Base-by-base conservation (phyloP, 1,284 basidiomycete species). In the Boletus nobilissimus region DNA sequence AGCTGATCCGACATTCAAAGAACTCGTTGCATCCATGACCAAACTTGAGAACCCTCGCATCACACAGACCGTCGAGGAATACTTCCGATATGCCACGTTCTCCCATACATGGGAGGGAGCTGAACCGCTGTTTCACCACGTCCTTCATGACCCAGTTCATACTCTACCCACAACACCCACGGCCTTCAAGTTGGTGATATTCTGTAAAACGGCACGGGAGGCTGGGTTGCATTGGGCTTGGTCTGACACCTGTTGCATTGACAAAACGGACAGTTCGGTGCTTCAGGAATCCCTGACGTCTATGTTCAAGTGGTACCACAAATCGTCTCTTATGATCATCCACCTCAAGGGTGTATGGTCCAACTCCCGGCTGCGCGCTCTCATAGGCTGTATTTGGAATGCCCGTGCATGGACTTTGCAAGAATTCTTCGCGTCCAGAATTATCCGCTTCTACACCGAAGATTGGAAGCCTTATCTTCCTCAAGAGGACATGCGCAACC, bases 51-150 rank as follows among this genome's bases (percentile, higher is more conserved):
- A 38, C 22, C 4, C 54, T 48, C 69, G 40, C 11, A 66, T 77
- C 38, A 38, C 9, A 2, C n/a, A 34, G 14, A 29, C 14, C 3
- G 76, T 77, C 4, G 11, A 57, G 24, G 36, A 57, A n/a, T 76
- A 43, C n/a, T 76, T 57, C 40, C 46, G 60, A 63, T 77, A 73
- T 9, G 64, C n/a, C 26, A 77, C 39, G 38, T 57, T 77, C 10
- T 77, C 76, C 4, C 75, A 77, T 29, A 77, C 26, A 29, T 77
- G 76, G 75, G 75, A 72, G 16, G 29, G 29, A 9, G n/a, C 19
- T 2, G 64, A 77, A 62, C 75, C 75, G 1, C 48, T 40, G 2
- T 67, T 67, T 46, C 64, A 77, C 3, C 22, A 71, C 5, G 46
- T 77, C 46, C 24, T 54, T 13, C 16, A 51, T 29, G n/a, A 22